These are phyloP conservation scores for Claviceps lovelessii DNA, from an alignment of 2,329 filamentous ascomycete genomes.

Conservation along the genomic window DNA sequence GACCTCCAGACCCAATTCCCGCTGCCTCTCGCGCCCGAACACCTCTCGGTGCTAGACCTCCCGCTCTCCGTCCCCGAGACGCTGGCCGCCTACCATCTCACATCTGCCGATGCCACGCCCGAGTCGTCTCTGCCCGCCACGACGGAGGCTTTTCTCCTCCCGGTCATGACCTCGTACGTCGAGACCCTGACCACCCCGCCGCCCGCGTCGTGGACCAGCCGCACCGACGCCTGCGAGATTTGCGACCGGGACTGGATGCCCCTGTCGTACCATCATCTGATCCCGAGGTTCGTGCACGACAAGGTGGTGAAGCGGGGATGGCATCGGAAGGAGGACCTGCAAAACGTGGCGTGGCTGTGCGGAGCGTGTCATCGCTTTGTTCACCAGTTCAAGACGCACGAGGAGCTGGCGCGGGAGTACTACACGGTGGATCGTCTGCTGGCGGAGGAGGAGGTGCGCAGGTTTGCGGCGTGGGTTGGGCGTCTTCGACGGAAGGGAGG, in stretches of 20 bases:
- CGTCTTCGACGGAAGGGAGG: slow-evolving; percentile 58
- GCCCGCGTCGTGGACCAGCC: slow-evolving; percentile 46
- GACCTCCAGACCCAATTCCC: slow-evolving; percentile 40
- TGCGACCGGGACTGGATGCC: slow-evolving; percentile 62
- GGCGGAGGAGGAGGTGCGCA: slow-evolving; percentile 55
- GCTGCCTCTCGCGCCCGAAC: slow-evolving; percentile 38
- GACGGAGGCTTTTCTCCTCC: slow-evolving; percentile 43
- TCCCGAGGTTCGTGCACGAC: slow-evolving; percentile 63
- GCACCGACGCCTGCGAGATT: slow-evolving; percentile 53
- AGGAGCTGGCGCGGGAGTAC: slow-evolving; percentile 59
- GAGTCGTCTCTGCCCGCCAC: slow-evolving; percentile 21
- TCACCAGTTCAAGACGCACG: slow-evolving; percentile 59
- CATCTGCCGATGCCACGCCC: slow-evolving; percentile 25
- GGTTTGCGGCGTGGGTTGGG: slow-evolving; percentile 60
- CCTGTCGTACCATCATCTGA: slow-evolving; percentile 72
- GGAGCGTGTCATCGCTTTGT: slow-evolving; percentile 73
- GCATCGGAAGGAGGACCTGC: slow-evolving; percentile 60
- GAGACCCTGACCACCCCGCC: slow-evolving; percentile 43
- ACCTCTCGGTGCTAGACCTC: slow-evolving; percentile 39
- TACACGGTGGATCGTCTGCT: slow-evolving; percentile 60
- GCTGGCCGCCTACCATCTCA: slow-evolving; percentile 51
- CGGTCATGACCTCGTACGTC: slow-evolving; percentile 51
- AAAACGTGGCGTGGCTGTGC: slow-evolving; percentile 77
- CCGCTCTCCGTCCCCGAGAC: slow-evolving; percentile 47
- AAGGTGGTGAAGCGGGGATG: slow-evolving; percentile 66